Conservation (phyloP, 179 eudicot species). For the Silene vulgaris region DNA sequence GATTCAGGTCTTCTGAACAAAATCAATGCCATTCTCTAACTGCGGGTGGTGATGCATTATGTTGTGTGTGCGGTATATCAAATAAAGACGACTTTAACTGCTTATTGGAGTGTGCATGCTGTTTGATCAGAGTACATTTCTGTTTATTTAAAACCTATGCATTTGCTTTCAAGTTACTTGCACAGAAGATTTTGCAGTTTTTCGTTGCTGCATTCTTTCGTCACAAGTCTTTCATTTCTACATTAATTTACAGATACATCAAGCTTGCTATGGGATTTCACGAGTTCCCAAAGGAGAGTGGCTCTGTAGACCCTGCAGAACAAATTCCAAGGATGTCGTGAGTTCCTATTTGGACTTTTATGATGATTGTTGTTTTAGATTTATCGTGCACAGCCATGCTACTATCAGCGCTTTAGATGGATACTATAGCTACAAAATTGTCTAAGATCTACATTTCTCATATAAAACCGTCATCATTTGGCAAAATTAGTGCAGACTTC, state of each 20-base stretch:
- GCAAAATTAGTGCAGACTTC: neutral
- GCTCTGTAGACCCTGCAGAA: conserved; percentile 60
- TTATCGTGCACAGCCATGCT: neutral
- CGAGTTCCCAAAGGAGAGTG: conserved; percentile 50
- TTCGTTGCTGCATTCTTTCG: neutral
- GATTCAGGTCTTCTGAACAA: conserved; percentile 29
- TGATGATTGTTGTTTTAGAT: conserved; percentile 14
- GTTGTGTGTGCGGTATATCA: conserved; percentile 59
- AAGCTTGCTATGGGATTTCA: conserved; percentile 62
- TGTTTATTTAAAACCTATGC: conserved; percentile 1
- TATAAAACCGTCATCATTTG: neutral
- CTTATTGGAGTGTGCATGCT: conserved; percentile 49
- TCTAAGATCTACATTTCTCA: neutral
- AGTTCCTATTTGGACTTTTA: conserved; percentile 22
- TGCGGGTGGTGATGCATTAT: conserved; percentile 31
- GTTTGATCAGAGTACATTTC: conserved; percentile 42
- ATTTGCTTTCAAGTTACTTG: conserved; percentile 16
- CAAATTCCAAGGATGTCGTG: conserved; percentile 48
- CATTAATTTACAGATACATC: conserved; percentile 47
- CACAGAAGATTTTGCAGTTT: neutral
- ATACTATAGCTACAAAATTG: neutral
- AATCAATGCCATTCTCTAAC: conserved; percentile 21
- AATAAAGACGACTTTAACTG: conserved; percentile 39
- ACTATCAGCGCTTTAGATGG: neutral
- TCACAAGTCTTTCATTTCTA: neutral